These are phyloP conservation scores for Coemansia furcata DNA, from an alignment of 192 early-diverging fungal genomes.

Conservation along the genomic window DNA sequence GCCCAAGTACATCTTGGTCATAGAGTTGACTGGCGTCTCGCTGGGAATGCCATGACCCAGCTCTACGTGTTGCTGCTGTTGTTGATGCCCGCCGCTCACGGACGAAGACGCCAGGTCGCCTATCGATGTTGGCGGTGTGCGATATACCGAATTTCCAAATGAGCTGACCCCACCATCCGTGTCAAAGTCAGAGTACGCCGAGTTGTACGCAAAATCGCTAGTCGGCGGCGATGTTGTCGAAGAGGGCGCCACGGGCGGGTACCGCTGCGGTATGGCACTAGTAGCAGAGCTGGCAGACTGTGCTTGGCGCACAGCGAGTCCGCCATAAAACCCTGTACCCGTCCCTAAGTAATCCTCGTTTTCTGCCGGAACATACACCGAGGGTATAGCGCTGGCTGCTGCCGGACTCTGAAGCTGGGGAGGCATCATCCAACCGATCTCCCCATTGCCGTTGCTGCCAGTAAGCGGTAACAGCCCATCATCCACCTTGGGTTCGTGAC, in stretches of 20 bases:
- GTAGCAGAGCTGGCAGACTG: slow-evolving; percentile 2
- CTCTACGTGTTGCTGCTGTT: slow-evolving; percentile 9
- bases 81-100: slow-evolving; percentile 7
- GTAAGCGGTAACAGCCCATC: slow-evolving; percentile 3
- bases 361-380: not conserved
- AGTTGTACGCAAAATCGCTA: slow-evolving; percentile 34
- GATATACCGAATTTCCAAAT: slow-evolving; percentile 46
- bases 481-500: slow-evolving; percentile 8
- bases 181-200: slow-evolving; percentile 41
- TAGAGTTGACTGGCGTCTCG: slow-evolving; percentile 44
- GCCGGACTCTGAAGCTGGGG: not conserved
- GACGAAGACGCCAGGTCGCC: slow-evolving; percentile 32
- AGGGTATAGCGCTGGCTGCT: slow-evolving; percentile 6
- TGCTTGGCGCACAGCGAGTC: slow-evolving; percentile 8
- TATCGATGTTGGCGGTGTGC: slow-evolving; percentile 49
- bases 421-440: slow-evolving; percentile 38
- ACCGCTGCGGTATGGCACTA: slow-evolving; percentile 6
- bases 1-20: slow-evolving; percentile 43
- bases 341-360: slow-evolving; percentile 27
- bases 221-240: slow-evolving; percentile 6
- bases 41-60: slow-evolving; percentile 28
- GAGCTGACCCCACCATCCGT: slow-evolving; percentile 50
- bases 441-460: slow-evolving; percentile 5
- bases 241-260: not conserved
- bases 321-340: slow-evolving; percentile 21